These are phyloP conservation scores for Xylogone sp. DNA, from an alignment of 2,329 filamentous ascomycete species.

Conservation along the genomic window DNA sequence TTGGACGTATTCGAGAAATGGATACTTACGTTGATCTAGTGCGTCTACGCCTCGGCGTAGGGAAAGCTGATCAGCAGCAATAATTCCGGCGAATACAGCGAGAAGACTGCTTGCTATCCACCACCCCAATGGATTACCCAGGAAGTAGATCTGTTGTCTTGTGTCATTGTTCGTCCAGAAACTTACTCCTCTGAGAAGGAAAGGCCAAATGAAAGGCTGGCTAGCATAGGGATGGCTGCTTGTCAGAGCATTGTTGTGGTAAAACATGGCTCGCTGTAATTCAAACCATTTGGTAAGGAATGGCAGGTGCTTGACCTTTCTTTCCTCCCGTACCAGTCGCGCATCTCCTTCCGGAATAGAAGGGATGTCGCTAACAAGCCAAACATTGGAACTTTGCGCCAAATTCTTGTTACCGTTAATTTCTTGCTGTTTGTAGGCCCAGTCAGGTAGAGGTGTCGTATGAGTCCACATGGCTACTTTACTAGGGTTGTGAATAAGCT, in stretches of 20 bases:
- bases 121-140: slow-evolving; percentile 96
- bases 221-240: slow-evolving; percentile 96
- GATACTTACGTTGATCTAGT: slow-evolving; percentile 79
- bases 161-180: slow-evolving; percentile 99
- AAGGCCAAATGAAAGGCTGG: slow-evolving; percentile 95
- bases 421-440: slow-evolving; percentile 95
- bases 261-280: slow-evolving; percentile 97
- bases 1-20: neutral
- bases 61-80: slow-evolving; percentile 90
- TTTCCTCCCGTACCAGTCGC: slow-evolving; percentile 71
- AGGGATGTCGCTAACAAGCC: slow-evolving; percentile 90
- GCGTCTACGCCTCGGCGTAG: slow-evolving; percentile 90
- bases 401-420: slow-evolving; percentile 99
- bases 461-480: slow-evolving; percentile 99
- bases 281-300: slow-evolving; percentile 96
- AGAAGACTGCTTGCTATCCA: slow-evolving; percentile 92
- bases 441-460: slow-evolving; percentile 89
- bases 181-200: slow-evolving; percentile 92
- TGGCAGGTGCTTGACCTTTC: slow-evolving; percentile 76
- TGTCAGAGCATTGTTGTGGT: slow-evolving; percentile 97
- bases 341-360: slow-evolving; percentile 65
- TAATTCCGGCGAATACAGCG: slow-evolving; percentile 88
- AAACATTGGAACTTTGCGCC: slow-evolving; percentile 84
- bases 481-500: slow-evolving; percentile 88
- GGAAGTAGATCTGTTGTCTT: slow-evolving; percentile 95